Base-by-base conservation (phyloP, 257 asterid species). In the Nicotiana tomentosiformis region DNA sequence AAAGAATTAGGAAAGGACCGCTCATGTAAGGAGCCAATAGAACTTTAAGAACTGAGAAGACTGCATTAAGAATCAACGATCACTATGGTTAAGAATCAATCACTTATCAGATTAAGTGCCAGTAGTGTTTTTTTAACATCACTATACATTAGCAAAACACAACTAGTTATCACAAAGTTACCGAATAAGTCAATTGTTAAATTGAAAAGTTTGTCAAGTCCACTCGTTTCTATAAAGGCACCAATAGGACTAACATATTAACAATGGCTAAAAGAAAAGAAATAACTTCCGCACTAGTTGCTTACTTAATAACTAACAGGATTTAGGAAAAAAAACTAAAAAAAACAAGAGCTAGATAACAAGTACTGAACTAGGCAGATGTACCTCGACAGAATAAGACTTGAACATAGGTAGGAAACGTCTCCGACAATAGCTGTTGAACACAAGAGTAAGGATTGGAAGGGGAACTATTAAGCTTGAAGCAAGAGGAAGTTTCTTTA, bases 351-450 rank as follows among this genome's bases (percentile, higher is more conserved):
- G 23, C 43, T 49, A 80, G 35, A 77, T 49, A 53, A 16, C 76
- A 80, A 46, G 58, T 23, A 68, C 16, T 58, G 43, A 17, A 35
- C 65, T 66, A 62, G 84, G 12, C 61, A 58, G 30, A 74, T 66
- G 84, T 91, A 94, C 99, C 99, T 94, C 97, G 3, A 97, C 96
- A 32, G 99, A 90, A 86, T 85, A 94, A 57, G 90, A 89, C 87
- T 89, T 89, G 94, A 96, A 96, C 66, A 87, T 88, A 46, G 98
- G 98, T 83, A 91, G 88, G 87, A 96, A 96, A 79, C 99, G 90
- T 77, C 91, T 88, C 78, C 84, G 95, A 90, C 98, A 96, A 66
- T 92, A 96, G 88, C 91, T 91, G 84, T 94, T 88, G 93, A 96
- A 96, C 83, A 96, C 77, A 87, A 96, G 91, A 60, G 99, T 94